These are phyloP conservation scores for Bipolaris sorokiniana DNA, from an alignment of 2,329 filamentous ascomycete genomes.

Conservation along the genomic window DNA sequence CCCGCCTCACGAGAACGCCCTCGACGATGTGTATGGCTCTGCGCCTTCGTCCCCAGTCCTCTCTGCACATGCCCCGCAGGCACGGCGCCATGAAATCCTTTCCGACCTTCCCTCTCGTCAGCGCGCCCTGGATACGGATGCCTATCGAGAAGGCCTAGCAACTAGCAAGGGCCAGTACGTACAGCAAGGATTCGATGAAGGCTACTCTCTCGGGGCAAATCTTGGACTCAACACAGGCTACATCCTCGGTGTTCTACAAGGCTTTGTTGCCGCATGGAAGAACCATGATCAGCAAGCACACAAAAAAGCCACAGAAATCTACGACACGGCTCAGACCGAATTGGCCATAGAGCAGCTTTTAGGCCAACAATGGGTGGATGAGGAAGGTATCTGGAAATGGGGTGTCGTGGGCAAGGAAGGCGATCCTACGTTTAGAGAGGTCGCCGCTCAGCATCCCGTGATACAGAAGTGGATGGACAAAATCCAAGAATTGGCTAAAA, in stretches of 20 bases:
- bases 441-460: conserved; percentile 72
- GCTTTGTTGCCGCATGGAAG: conserved; percentile 62
- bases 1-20: conserved; percentile 42
- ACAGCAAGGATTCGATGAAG: conserved; percentile 90
- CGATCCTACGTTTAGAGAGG: conserved; percentile 46
- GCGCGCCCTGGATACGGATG: conserved; percentile 78
- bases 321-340: conserved; percentile 60
- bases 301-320: conserved; percentile 39
- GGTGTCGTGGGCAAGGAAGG: conserved; percentile 53
- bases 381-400: conserved; percentile 75
- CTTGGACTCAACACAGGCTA: conserved; percentile 77
- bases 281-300: conserved; percentile 32
- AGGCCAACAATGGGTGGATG: conserved; percentile 67
- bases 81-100: conserved; percentile 53
- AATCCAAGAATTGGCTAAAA: conserved; percentile 52
- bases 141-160: conserved; percentile 87
- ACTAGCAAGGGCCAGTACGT: conserved; percentile 76
- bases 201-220: conserved; percentile 81
- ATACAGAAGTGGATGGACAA: conserved; percentile 65
- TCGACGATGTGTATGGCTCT: conserved; percentile 58
- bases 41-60: conserved; percentile 49
- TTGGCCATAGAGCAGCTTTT: conserved; percentile 69
- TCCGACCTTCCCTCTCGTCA: conserved; percentile 79
- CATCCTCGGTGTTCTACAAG: conserved; percentile 78
- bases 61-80: conserved; percentile 3